phyloP scores from a whole-genome alignment of 2,329 filamentous ascomycete species.

The Ascochyta clinopodiicola region DNA sequence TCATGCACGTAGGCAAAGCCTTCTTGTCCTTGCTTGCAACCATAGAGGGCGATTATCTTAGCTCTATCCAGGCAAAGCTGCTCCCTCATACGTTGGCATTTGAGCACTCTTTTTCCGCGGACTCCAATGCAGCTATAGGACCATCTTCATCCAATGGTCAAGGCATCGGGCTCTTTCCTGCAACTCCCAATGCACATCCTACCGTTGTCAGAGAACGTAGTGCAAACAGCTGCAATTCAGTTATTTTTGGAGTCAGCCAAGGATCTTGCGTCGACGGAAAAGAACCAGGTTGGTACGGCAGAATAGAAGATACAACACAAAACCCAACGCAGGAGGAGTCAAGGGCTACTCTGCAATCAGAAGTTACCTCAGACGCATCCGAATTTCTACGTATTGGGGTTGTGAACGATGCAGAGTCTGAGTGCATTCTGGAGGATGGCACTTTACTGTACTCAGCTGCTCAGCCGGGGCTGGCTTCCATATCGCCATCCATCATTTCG shows the following conservation, averaged over 20 bases:
- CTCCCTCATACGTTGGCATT: neutral
- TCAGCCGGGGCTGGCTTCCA: neutral
- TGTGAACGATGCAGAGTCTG: neutral
- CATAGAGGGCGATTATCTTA: neutral
- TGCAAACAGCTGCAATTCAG: too few species aligned
- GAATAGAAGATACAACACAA: neutral
- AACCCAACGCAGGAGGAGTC: neutral
- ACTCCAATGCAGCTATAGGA: neutral
- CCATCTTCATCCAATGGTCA: neutral
- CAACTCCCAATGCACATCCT: too few species aligned
- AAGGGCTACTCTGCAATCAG: neutral
- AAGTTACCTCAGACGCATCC: neutral
- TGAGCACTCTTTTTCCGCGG: neutral
- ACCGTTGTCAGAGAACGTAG: too few species aligned
- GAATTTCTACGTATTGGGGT: neutral
- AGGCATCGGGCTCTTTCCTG: neutral
- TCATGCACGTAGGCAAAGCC: too few species aligned
- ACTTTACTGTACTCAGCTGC: neutral
- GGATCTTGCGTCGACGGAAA: neutral
- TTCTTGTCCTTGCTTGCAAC: too few species aligned
- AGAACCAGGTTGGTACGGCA: neutral
- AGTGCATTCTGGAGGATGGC: neutral
- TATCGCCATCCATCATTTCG: neutral
- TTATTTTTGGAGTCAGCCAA: neutral
- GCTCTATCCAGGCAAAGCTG: neutral